Base-by-base conservation (phyloP, 1,139 yeast genomes). In the Zygosaccharomyces sapae region DNA sequence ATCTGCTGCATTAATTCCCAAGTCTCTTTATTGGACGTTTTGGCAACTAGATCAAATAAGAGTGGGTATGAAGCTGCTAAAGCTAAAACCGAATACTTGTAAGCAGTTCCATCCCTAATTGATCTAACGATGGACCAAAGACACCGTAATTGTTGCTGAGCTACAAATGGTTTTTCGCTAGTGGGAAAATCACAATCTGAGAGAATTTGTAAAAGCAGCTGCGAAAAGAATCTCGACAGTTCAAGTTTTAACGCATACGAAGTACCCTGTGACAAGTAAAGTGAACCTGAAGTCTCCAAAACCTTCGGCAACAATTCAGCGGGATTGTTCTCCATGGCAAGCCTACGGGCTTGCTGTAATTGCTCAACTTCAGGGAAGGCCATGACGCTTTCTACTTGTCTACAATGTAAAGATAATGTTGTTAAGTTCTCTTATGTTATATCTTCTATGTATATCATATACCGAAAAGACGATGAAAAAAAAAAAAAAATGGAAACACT, bases 281-380 rank as follows among this genome's bases (percentile, higher is more conserved):
- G 70, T 45, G 74, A 72, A 45, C 76, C 69, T 33, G 81, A 74
- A 36, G 79, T 80, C 41, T 77, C 71, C 39, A 79, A 65, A 16
- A 80, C 81, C 51, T 76, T 79, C 3, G 82, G 77, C 51, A 77
- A 73, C 47, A 74, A 68, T 33, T 71, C 68, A 29, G 54, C 59
- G 1, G 74, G 72, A 52, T 55, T 60, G 38, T 71, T 73, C 25
- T 73, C 62, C 53, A 73, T 67, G 1, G 81, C 81, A 56, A 78
- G 66, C 18, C 66, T 64, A 42, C 74, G 72, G 16, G 85, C 85
- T 61, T 78, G 77, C 41, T 71, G 63, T 44, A 80, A 70, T 52
- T 75, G 80, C 24, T 66, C 72, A 51, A 56, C 47, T 37, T 53
- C 54, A 33, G 52, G 44, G 25, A 49, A 22, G 10, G 49, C 46